phyloP scores from a whole-genome alignment of 2,329 filamentous ascomycete species.

The Colletotrichum orchidophilum region DNA sequence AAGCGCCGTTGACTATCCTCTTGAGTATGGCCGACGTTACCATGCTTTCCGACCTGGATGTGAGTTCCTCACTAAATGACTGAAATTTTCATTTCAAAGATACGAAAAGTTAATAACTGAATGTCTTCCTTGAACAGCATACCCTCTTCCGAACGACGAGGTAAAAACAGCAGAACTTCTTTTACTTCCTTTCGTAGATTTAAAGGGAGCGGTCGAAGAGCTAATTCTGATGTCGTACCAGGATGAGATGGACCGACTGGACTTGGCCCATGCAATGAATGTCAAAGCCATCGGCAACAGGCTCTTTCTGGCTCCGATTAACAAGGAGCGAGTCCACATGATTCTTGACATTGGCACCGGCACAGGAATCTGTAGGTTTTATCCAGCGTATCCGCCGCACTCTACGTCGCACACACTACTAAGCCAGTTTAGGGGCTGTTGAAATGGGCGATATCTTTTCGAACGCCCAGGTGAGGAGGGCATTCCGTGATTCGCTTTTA shows the following conservation, averaged over 20 bases:
- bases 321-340: neutral
- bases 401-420: too few relatives aligned
- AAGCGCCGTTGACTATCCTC: constrained; percentile 7
- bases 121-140: neutral
- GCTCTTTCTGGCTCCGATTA: neutral
- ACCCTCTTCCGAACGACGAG: constrained; percentile 49
- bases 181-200: too few relatives aligned
- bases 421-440: constrained; percentile 47
- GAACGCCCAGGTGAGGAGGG: neutral
- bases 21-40: too few relatives aligned
- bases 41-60: constrained; percentile 17
- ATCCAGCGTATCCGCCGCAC: constrained; percentile 39
- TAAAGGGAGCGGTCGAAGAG: too few relatives aligned
- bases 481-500: too few relatives aligned
- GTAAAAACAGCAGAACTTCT: neutral
- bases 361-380: constrained; percentile 33
- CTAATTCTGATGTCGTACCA: neutral
- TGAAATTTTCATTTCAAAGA: too few relatives aligned
- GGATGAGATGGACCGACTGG: neutral
- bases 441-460: constrained; percentile 25
- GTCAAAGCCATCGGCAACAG: neutral
- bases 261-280: neutral
- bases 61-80: neutral
- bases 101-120: neutral
- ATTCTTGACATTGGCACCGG: constrained; percentile 38